A percentile compares a stretch with the other conserved stretches of the same genome.
Conservation (phyloP, 192 early-diverging fungal genomes). For the Coemansia pectinata region DNA sequence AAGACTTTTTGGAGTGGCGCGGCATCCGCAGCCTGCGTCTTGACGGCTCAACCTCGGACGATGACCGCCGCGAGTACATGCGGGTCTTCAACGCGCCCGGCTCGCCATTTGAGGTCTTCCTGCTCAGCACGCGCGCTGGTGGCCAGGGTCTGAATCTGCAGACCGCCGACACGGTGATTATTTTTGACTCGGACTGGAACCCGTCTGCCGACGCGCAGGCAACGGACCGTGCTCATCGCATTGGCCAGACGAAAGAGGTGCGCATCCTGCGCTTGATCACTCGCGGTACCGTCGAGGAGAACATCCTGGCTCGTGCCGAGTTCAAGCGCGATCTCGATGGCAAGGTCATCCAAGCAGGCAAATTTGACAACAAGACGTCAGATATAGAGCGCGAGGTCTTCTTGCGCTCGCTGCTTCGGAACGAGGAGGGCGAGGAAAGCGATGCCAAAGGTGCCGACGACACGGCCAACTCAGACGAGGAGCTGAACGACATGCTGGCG, state of each 20-base stretch:
- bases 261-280: conserved; percentile 92
- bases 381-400: conserved; percentile 91
- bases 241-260: conserved; percentile 98
- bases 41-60: conserved; percentile 90
- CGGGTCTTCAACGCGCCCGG: conserved; percentile 80
- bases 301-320: conserved; percentile 88
- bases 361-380: conserved; percentile 96
- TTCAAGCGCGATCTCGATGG: conserved; percentile 97
- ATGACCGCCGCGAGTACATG: conserved; percentile 80
- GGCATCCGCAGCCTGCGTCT: conserved; percentile 77
- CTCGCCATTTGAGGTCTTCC: conserved; percentile 82
- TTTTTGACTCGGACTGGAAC: conserved; percentile 99
- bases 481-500: conserved; percentile 93
- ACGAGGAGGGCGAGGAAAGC: conserved; percentile 78
- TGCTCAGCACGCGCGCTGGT: conserved; percentile 94
- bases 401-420: conserved; percentile 79
- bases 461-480: conserved; percentile 78
- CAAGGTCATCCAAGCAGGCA: conserved; percentile 99
- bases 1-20: conserved; percentile 84
- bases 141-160: conserved; percentile 96
- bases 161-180: conserved; percentile 96
- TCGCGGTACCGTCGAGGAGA: conserved; percentile 90
- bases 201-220: conserved; percentile 99
- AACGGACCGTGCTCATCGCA: conserved; percentile 99
- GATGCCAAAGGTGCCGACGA: conserved; percentile 64